Evolutionary conservation across 345 rosid genomes (phyloP), one percentile per base, ranked within the genome.

Genomic region (Theobroma cacao): DNA sequence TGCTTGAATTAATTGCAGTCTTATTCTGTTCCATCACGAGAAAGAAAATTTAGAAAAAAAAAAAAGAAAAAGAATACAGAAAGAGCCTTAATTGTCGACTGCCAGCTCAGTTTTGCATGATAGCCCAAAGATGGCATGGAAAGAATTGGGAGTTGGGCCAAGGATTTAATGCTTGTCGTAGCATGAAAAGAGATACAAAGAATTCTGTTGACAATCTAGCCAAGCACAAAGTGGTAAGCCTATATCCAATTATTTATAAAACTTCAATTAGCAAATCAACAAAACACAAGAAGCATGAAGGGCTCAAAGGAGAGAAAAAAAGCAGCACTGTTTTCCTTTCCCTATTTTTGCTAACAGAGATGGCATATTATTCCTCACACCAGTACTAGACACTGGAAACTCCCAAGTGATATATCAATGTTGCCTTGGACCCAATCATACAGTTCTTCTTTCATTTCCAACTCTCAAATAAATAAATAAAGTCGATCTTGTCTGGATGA

Each of bases 381-480:
- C 17, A 18, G 33, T 72, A 77, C 61, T 24, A 74, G 87, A 81
- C 85, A 81, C 4, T 45, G 72, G 79, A 78, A 81, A 84, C 69
- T 24, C 77, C 81, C 62, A 40, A 73, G 43, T 45, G 48, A 61
- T 30, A 61, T 30, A 30, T n/a, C n/a, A n/a, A n/a, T 61, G 66
- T 61, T 61, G 66, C n/a, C 31, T 31, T 53, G 59, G 71, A 79
- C 71, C 80, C 81, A 24, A 22, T 12, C 36, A 40, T 2, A 24
- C 22, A 1, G 7, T 5, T 71, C 40, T 7, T 48, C 53, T 43
- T 59, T 62, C 63, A 26, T 22, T 75, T 75, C 72, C 55, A 33
- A 31, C 2, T 4, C 40, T 31, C 22, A 0, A 17, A n/a, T n/a
- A 31, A 31, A 14, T 30, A 59, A 24, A 3, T 12, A 4, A 28